Conservation (phyloP, 495 filamentous ascomycete species). For the Daldinia decipiens region DNA sequence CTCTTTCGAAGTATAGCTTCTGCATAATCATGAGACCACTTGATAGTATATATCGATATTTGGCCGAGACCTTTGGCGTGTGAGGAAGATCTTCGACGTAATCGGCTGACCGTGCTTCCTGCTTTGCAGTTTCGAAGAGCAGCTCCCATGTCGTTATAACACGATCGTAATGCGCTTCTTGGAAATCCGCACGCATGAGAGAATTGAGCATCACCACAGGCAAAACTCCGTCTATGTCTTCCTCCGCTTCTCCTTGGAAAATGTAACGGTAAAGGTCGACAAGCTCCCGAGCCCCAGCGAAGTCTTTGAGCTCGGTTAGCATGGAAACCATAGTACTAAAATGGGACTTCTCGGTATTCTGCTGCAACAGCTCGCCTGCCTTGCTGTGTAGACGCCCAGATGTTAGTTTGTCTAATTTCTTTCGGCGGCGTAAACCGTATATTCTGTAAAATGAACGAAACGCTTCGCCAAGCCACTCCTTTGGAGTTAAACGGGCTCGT, state of each 20-base stretch:
- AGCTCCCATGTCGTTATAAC: conserved; percentile 74
- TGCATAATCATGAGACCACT: conserved; percentile 70
- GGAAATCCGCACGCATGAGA: conserved; percentile 70
- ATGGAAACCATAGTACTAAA: conserved; percentile 66
- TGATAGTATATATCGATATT: conserved; percentile 68
- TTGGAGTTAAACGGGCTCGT: conserved; percentile 27
- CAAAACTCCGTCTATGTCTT: conserved; percentile 42
- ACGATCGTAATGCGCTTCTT: conserved; percentile 63
- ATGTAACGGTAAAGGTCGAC: conserved; percentile 62
- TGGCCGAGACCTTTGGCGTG: conserved; percentile 57
- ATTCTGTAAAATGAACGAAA: conserved; percentile 45
- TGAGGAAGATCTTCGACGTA: conserved; percentile 24
- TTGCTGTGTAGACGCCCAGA: conserved; percentile 19
- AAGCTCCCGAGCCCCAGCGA: conserved; percentile 64
- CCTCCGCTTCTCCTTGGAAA: conserved; percentile 46
- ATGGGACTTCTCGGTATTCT: conserved; percentile 62
- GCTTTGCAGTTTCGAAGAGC: conserved; percentile 62
- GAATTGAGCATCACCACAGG: conserved; percentile 70
- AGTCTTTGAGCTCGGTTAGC: conserved; percentile 66
- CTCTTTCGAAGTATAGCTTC: conserved; percentile 59
- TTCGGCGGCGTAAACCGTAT: conserved; percentile 45
- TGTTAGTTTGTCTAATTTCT: conserved; percentile 45
- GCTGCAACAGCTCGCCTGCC: conserved; percentile 53
- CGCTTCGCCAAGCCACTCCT: conserved; percentile 45
- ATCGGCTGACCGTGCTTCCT: conserved; percentile 53